Evolutionary conservation across 2,329 filamentous ascomycete genomes (phyloP), one percentile per base, ranked within the genome.

Genomic region (Scedosporium boydii): DNA sequence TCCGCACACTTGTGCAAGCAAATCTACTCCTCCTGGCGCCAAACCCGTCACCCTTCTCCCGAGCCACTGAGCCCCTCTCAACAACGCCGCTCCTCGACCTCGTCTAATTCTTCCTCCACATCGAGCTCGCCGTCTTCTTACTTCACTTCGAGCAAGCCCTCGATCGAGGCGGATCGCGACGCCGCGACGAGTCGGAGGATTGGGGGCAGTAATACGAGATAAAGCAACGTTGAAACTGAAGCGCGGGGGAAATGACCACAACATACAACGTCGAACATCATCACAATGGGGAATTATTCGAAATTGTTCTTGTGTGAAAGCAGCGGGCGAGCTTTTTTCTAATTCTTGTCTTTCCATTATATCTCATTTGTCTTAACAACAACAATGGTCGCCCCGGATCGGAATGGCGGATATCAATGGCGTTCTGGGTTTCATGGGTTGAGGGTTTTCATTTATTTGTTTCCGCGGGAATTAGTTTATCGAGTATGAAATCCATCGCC

Each of bases 1-100:
- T 83, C 82, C 16, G 81, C 82, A 67, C 82, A 85, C 68, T 74
- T 85, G 72, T 82, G 81, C 80, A 83, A 82, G 72, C 77, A 84
- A 68, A 81, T 85, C 73, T 82, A 79, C 75, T 76, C 80, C 60
- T 84, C 82, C n/a, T 85, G 82, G 80, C 77, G 77, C 65, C 79
- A 83, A 69, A 73, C 77, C 56, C 77, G 77, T 66, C 76, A 79
- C 66, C 70, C 74, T 29, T 73, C 72, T 3, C 70, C 74, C 60
- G 73, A 76, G 14, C 64, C 71, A 56, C 62, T 65, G 10, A 53
- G 42, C 18, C 56, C 57, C 18, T 51, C 51, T 2, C 51, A 55
- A 26, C 51, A 55, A 23, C 63, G 59, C 46, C 61, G 68, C 69
- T 63, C 71, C 71, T 65, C 64, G 21, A 62, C 63, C 60, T 72